These are phyloP conservation scores for Crithidia brevicula DNA, from an alignment of 208 protist species.

Conservation along the genomic window DNA sequence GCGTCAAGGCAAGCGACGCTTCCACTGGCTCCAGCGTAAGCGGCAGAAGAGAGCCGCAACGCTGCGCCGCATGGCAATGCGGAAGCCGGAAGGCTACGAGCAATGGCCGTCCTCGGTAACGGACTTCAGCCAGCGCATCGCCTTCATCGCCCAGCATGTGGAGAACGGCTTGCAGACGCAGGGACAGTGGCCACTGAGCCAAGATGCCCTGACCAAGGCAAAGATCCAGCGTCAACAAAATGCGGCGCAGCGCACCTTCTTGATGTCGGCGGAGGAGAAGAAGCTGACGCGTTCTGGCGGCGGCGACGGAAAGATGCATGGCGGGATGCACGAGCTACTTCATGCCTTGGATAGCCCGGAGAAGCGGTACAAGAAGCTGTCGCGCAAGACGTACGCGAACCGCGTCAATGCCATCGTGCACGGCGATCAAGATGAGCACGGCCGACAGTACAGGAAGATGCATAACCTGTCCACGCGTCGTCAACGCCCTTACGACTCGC, in stretches of 20 bases:
- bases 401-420: slow-evolving; percentile 87
- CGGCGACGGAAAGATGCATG: slow-evolving; percentile 13
- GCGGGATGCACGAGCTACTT: slow-evolving; percentile 66
- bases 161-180: slow-evolving; percentile 84
- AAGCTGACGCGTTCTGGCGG: slow-evolving; percentile 21
- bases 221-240: slow-evolving; percentile 59
- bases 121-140: slow-evolving; percentile 83
- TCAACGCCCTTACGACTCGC: slow-evolving; percentile 64
- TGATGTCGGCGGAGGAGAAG: slow-evolving; percentile 60
- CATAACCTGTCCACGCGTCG: slow-evolving; percentile 45
- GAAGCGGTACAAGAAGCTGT: slow-evolving; percentile 81
- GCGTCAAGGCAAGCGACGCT: slow-evolving; percentile 79
- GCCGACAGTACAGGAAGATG: slow-evolving; percentile 76
- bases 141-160: slow-evolving; percentile 89
- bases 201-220: slow-evolving; percentile 54
- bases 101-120: slow-evolving; percentile 74
- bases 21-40: slow-evolving; percentile 87
- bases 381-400: slow-evolving; percentile 83
- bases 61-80: slow-evolving; percentile 74
- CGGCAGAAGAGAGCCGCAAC: slow-evolving; percentile 66
- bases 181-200: slow-evolving; percentile 80
- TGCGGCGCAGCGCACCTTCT: slow-evolving; percentile 68
- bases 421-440: slow-evolving; percentile 88
- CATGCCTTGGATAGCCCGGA: slow-evolving; percentile 40
- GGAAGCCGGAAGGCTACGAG: slow-evolving; percentile 75